Evolutionary conservation across 2,329 filamentous ascomycete genomes (phyloP).

Genomic region (Colletotrichum acutatum): DNA sequence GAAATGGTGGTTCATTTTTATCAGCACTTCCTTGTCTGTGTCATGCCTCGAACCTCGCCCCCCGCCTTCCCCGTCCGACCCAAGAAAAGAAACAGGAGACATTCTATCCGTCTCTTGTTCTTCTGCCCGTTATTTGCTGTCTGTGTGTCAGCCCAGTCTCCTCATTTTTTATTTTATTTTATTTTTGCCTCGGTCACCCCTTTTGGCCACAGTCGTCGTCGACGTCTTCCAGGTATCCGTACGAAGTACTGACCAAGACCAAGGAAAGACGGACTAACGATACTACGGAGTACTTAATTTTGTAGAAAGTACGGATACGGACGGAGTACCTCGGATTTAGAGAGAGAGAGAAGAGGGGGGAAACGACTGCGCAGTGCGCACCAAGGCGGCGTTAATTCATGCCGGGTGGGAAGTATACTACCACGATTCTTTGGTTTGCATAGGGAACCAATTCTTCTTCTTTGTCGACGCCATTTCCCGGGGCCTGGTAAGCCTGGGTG

Average conservation of each 20-base stretch:
- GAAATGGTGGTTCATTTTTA: not conserved
- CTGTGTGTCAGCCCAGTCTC: conserved; percentile 21
- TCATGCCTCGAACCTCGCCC: not conserved
- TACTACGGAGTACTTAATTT: not conserved
- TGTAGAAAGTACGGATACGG: not conserved
- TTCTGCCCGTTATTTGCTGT: conserved; percentile 2
- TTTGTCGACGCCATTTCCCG: conserved; percentile 12
- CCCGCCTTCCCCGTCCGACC: conserved; percentile 8
- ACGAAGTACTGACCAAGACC: not conserved
- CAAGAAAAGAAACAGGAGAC: conserved; percentile 27
- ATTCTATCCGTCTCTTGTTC: conserved; percentile 15
- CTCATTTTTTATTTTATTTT: not conserved
- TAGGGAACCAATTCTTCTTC: not conserved
- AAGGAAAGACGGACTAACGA: not conserved
- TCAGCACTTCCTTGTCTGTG: conserved; percentile 2
- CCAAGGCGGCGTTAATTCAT: not conserved
- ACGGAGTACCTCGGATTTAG: not conserved
- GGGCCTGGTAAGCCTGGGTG: conserved; percentile 8
- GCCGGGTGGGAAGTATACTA: not conserved
- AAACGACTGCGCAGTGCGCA: not conserved
- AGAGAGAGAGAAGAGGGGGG: not conserved
- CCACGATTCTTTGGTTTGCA: conserved; percentile 4
- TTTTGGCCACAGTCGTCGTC: not conserved
- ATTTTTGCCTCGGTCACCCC: not conserved
- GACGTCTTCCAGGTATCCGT: not conserved